Conservation (phyloP, 1,284 basidiomycete genomes). For the Sutorius eximius region DNA sequence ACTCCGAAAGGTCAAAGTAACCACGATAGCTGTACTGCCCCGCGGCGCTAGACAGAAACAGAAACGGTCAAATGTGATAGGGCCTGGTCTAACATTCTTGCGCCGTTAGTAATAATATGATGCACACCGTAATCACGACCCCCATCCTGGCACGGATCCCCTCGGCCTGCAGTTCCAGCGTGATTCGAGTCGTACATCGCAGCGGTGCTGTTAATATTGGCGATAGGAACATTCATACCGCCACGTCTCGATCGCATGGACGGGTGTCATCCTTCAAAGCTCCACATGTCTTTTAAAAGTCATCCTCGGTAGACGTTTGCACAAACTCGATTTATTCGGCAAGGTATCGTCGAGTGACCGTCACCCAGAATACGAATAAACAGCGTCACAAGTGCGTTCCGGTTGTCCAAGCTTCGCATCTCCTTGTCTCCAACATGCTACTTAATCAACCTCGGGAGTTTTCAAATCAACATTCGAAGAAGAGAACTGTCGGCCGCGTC, state of each 20-base stretch:
- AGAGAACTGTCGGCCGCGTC: background rate
- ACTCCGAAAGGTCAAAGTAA: no score
- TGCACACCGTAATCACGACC: background rate
- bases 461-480: background rate
- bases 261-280: no score
- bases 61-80: no score
- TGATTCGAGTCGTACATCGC: background rate
- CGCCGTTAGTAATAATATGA: no score
- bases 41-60: no score
- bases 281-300: background rate
- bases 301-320: background rate
- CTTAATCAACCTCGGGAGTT: background rate
- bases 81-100: no score
- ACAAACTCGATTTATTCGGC: slow-evolving; percentile 40
- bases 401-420: background rate
- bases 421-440: background rate
- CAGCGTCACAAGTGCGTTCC: background rate
- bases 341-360: slow-evolving; percentile 37
- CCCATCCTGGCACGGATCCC: background rate
- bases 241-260: no score
- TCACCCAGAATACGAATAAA: background rate
- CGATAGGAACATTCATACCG: no score
- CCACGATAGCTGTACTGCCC: no score
- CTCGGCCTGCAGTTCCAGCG: background rate
- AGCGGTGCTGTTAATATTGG: no score